Conservation (phyloP, 2,329 filamentous ascomycete species). For the Alternaria alternata region DNA sequence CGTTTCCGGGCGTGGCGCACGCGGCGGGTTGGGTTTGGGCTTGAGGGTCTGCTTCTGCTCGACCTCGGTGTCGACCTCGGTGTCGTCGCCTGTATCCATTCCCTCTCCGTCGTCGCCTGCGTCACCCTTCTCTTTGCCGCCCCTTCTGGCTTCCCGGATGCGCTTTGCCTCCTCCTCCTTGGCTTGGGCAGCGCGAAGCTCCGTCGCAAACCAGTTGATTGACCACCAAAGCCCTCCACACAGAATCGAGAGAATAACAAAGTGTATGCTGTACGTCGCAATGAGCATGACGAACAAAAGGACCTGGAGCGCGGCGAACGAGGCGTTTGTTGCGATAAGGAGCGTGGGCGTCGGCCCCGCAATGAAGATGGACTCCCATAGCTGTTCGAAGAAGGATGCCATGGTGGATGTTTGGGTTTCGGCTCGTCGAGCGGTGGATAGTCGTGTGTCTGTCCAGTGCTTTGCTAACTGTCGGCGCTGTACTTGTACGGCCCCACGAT, state of each 20-base stretch:
- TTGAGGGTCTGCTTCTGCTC: slow-evolving; percentile 40
- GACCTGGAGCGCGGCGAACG: slow-evolving; percentile 85
- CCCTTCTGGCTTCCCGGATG: slow-evolving; percentile 51
- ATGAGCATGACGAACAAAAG: slow-evolving; percentile 78
- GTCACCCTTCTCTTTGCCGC: slow-evolving; percentile 51
- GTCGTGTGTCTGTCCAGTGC: not conserved
- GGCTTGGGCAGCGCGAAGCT: slow-evolving; percentile 59
- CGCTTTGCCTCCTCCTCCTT: slow-evolving; percentile 61
- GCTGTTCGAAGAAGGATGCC: slow-evolving; percentile 70
- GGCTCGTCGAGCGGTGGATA: not conserved
- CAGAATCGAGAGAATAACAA: slow-evolving; percentile 79
- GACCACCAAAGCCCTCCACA: slow-evolving; percentile 87
- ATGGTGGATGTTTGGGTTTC: slow-evolving; percentile 26
- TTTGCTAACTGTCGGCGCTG: slow-evolving; percentile 20
- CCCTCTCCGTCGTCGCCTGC: slow-evolving; percentile 44
- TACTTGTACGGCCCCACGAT: slow-evolving; percentile 23
- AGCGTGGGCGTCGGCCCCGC: slow-evolving; percentile 89
- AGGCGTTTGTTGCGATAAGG: slow-evolving; percentile 86
- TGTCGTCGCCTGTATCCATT: slow-evolving; percentile 57
- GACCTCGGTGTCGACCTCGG: slow-evolving; percentile 54
- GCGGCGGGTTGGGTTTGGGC: slow-evolving; percentile 22
- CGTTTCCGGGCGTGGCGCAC: slow-evolving; percentile 32
- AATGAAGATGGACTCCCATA: slow-evolving; percentile 93
- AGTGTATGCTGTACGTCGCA: slow-evolving; percentile 88
- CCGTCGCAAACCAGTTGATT: slow-evolving; percentile 95